Percentiles rank a stretch among this genome's conserved stretches.
Conservation (phyloP, 2,329 filamentous ascomycete species). For the Scleromitrula shiraiana region DNA sequence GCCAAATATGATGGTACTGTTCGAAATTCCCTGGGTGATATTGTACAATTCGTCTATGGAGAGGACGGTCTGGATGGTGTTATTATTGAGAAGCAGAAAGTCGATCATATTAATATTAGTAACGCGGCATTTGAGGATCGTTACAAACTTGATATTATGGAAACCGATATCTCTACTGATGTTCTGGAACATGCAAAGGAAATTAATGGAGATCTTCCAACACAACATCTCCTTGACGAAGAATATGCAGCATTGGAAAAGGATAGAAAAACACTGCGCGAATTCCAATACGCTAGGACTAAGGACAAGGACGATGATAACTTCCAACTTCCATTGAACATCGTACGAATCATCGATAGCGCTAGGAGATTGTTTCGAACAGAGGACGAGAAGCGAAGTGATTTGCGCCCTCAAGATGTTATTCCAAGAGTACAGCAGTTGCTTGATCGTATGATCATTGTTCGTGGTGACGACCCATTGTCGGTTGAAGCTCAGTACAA, state of each 20-base stretch:
- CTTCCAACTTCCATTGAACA: conserved; percentile 89
- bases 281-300: conserved; percentile 42
- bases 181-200: conserved; percentile 81
- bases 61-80: conserved; percentile 94
- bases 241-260: conserved; percentile 73
- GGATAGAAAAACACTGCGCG: conserved; percentile 70
- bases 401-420: conserved; percentile 81
- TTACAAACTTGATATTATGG: conserved; percentile 82
- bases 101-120: conserved; percentile 79
- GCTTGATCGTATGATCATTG: conserved; percentile 70
- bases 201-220: conserved; percentile 76
- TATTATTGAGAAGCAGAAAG: conserved; percentile 84
- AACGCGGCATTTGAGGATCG: conserved; percentile 69
- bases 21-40: conserved; percentile 90
- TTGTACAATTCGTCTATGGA: conserved; percentile 95
- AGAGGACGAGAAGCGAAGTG: conserved; percentile 75
- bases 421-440: conserved; percentile 71
- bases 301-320: conserved; percentile 69
- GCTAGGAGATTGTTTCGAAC: conserved; percentile 88
- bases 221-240: conserved; percentile 77
- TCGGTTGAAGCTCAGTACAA: conserved; percentile 82
- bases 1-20: conserved; percentile 97
- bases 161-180: conserved; percentile 54
- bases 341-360: conserved; percentile 82
- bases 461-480: conserved; percentile 75